A percentile compares a stretch with the other conserved stretches of the same genome.
These are phyloP conservation scores for Trifolium repens DNA, from an alignment of 306 rosid species.

Conservation along the genomic window DNA sequence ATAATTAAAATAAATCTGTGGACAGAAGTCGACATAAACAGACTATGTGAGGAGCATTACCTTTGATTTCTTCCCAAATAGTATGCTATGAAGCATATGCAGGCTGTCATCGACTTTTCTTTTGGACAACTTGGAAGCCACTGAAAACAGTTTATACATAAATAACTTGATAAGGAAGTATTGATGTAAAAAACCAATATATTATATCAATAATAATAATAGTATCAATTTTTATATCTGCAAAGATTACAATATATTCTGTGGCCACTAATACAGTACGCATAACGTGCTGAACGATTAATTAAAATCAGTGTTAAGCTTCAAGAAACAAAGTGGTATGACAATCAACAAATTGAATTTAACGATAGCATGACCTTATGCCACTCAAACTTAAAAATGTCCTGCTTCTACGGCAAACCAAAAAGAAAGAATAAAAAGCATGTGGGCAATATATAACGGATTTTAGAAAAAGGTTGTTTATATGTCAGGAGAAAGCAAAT, in stretches of 20 bases:
- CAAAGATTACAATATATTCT: conserved; percentile 4
- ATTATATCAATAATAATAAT: not conserved
- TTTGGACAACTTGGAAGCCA: conserved; percentile 93
- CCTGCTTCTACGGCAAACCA: not conserved
- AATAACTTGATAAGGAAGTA: conserved; percentile 36
- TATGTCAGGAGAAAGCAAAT: not conserved
- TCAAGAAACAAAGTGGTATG: conserved; percentile 10
- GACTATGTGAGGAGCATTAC: conserved; percentile 43
- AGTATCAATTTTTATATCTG: conserved; percentile 1
- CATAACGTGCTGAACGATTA: not conserved
- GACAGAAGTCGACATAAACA: not conserved
- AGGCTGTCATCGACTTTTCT: conserved; percentile 91
- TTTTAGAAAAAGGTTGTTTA: not conserved
- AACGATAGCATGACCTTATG: no score
- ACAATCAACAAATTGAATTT: no score
- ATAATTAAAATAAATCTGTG: not conserved
- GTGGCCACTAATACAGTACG: not conserved
- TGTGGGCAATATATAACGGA: not conserved
- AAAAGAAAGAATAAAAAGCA: not conserved
- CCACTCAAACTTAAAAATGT: not conserved
- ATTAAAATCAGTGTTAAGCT: not conserved
- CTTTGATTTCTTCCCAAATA: conserved; percentile 89
- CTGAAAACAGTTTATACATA: conserved; percentile 62
- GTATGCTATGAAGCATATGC: conserved; percentile 78
- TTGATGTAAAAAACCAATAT: conserved; percentile 33